Percentiles rank a stretch among this genome's conserved stretches.
phyloP scores from a whole-genome alignment of 139 green algal genomes.

The Edaphochlamys debaryana region DNA sequence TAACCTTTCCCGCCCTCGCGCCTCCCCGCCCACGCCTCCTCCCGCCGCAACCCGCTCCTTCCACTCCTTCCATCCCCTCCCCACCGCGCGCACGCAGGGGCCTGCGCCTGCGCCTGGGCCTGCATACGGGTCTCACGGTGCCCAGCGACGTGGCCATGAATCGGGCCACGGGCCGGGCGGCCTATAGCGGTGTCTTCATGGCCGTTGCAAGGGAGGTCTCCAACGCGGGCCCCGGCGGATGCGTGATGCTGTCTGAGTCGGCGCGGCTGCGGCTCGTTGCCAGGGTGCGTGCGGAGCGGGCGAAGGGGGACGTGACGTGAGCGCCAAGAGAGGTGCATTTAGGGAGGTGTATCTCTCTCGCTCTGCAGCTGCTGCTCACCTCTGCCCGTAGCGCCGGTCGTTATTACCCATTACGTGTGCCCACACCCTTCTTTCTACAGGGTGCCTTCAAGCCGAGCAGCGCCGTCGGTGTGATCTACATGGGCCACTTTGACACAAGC shows the following conservation, averaged over 20 bases:
- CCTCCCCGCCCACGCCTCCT: background rate
- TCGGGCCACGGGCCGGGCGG: background rate
- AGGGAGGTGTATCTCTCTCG: no score
- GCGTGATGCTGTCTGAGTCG: conserved; percentile 7
- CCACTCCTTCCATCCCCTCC: no score
- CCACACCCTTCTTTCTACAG: no score
- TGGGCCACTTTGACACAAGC: background rate
- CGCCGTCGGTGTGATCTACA: background rate
- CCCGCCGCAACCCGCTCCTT: background rate
- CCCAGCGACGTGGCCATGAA: background rate
- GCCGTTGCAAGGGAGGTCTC: conserved; percentile 24
- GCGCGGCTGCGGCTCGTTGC: conserved; percentile 4
- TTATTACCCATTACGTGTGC: no score
- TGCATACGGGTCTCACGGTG: background rate
- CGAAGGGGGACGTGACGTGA: no score
- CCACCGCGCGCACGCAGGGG: background rate
- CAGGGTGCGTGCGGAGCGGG: no score
- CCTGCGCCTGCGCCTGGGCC: conserved; percentile 9
- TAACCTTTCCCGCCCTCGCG: no score
- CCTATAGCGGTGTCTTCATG: conserved; percentile 28
- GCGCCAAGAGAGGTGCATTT: no score
- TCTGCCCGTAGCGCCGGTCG: no score
- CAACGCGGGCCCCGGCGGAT: conserved; percentile 22
- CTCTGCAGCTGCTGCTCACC: no score
- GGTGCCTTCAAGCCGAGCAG: conserved; percentile 5